These are phyloP conservation scores for Talaromyces wortmannii DNA, from an alignment of 495 filamentous ascomycete species.

Conservation along the genomic window DNA sequence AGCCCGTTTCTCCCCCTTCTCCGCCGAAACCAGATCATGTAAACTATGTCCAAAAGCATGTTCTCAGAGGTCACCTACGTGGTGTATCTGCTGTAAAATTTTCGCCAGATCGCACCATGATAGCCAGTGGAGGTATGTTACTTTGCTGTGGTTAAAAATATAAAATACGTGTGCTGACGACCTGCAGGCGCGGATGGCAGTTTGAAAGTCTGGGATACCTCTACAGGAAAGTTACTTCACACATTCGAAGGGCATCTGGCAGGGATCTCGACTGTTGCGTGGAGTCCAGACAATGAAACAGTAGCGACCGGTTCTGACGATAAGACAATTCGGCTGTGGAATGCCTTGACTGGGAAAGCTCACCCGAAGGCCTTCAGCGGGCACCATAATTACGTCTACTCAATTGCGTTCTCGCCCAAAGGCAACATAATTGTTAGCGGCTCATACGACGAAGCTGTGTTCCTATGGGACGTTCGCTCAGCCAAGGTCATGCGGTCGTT, in stretches of 20 bases:
- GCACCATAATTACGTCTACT: slow-evolving; percentile 94
- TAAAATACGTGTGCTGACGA: slow-evolving; percentile 1
- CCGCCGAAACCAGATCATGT: slow-evolving; percentile 39
- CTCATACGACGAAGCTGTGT: slow-evolving; percentile 94
- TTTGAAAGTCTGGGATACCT: slow-evolving; percentile 83
- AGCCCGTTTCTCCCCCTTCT: slow-evolving; percentile 27
- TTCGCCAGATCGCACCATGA: slow-evolving; percentile 81
- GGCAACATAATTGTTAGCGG: slow-evolving; percentile 94
- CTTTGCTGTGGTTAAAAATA: neutral
- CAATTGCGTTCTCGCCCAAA: slow-evolving; percentile 88
- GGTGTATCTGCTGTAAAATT: slow-evolving; percentile 84
- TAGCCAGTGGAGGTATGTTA: slow-evolving; percentile 73
- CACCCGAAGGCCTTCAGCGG: slow-evolving; percentile 63
- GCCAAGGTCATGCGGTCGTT: slow-evolving; percentile 79
- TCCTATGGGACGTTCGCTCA: slow-evolving; percentile 89
- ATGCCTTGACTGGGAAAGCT: slow-evolving; percentile 65
- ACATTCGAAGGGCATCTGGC: slow-evolving; percentile 92
- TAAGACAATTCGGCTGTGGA: slow-evolving; percentile 92
- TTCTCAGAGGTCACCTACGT: slow-evolving; percentile 67
- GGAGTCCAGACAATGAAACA: slow-evolving; percentile 79
- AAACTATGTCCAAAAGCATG: slow-evolving; percentile 54
- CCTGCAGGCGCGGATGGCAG: slow-evolving; percentile 71
- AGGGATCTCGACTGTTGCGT: slow-evolving; percentile 82
- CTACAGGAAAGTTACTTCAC: slow-evolving; percentile 69
- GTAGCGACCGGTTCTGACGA: slow-evolving; percentile 92